A percentile compares a stretch with the other conserved stretches of the same genome.
Evolutionary conservation across 108 stramenopile genomes (phyloP).

Genomic region (Skeletonema menzelii): DNA sequence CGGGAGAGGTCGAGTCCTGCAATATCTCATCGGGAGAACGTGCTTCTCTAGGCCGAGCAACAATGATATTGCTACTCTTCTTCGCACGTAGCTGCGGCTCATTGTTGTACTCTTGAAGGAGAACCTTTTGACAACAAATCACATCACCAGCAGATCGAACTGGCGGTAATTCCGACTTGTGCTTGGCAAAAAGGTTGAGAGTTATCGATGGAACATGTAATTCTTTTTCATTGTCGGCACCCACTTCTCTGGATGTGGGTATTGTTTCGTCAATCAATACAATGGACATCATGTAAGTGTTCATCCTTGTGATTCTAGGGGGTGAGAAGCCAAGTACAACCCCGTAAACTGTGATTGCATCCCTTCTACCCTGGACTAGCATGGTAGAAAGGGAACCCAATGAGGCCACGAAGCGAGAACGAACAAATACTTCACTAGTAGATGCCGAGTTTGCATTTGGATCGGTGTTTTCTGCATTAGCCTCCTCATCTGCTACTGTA

Average conservation of each 20-base stretch:
- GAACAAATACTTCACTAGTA: background rate
- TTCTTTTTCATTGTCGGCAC: conserved; percentile 4
- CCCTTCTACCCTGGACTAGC: conserved; percentile 14
- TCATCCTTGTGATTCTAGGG: conserved; percentile 52
- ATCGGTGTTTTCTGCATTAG: background rate
- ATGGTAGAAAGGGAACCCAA: conserved; percentile 11
- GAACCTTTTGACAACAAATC: conserved; percentile 21
- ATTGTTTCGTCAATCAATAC: conserved; percentile 68
- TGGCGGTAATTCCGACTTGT: conserved; percentile 49
- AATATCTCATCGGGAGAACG: conserved; percentile 14
- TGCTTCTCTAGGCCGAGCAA: conserved; percentile 8
- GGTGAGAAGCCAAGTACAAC: conserved; percentile 64
- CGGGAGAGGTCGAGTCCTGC: conserved; percentile 16
- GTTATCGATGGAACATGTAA: conserved; percentile 48
- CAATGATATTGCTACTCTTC: conserved; percentile 22
- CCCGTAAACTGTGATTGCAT: conserved; percentile 53
- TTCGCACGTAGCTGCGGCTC: conserved; percentile 33
- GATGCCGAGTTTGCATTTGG: background rate
- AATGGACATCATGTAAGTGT: conserved; percentile 69
- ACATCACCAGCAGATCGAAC: conserved; percentile 71
- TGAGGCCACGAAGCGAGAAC: conserved; percentile 8
- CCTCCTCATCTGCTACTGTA: background rate
- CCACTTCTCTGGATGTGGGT: conserved; percentile 13
- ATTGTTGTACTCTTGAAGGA: conserved; percentile 33
- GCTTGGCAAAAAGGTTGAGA: conserved; percentile 60